Evolutionary conservation across 2,329 filamentous ascomycete genomes (phyloP).

Genomic region (Phoma sp.): DNA sequence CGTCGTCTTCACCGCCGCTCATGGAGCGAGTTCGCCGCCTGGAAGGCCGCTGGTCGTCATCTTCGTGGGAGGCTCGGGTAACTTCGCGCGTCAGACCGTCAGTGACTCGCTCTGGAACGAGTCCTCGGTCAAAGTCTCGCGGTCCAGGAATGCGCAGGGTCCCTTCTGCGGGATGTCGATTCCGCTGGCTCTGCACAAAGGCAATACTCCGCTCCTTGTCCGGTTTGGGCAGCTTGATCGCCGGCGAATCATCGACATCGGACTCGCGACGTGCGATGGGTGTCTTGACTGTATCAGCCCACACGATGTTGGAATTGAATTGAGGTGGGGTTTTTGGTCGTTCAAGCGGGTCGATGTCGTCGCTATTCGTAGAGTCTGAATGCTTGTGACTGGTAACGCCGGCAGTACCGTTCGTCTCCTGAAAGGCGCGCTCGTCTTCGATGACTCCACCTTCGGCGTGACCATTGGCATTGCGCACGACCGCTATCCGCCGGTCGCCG

Average conservation of each 20-base stretch:
- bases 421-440: conserved; percentile 52
- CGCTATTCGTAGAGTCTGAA: conserved; percentile 17
- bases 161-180: conserved; percentile 72
- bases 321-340: conserved; percentile 20
- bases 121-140: conserved; percentile 83
- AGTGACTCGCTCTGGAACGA: conserved; percentile 68
- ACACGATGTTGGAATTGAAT: conserved; percentile 26
- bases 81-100: conserved; percentile 39
- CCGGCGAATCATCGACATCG: conserved; percentile 68
- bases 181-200: conserved; percentile 83
- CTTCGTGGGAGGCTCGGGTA: conserved; percentile 33
- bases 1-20: conserved; percentile 39
- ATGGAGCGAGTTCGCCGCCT: conserved; percentile 34
- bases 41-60: conserved; percentile 20
- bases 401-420: conserved; percentile 51
- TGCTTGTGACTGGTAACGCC: conserved; percentile 16
- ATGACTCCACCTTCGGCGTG: conserved; percentile 64
- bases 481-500: conserved; percentile 68
- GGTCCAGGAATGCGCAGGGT: conserved; percentile 90
- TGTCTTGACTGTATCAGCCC: conserved; percentile 31
- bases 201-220: conserved; percentile 82
- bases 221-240: conserved; percentile 58
- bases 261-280: conserved; percentile 60
- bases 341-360: conserved; percentile 28
- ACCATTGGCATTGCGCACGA: conserved; percentile 65